Conservation (phyloP, 176 grass and related monocot genomes). For the Cenchrus fungigraminus region DNA sequence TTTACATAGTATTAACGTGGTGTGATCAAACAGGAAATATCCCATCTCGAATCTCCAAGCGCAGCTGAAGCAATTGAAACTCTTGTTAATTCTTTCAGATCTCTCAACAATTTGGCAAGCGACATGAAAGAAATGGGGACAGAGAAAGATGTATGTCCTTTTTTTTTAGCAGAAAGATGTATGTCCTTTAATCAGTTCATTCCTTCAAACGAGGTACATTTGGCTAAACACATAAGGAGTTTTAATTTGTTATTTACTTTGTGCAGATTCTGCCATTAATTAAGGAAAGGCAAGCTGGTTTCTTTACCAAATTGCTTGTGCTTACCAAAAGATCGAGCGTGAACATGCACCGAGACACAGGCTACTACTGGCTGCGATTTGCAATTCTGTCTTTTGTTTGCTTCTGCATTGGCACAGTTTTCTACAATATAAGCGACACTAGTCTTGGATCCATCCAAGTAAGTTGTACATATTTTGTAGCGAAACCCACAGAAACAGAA, state of each 20-base stretch:
- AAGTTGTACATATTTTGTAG: background rate
- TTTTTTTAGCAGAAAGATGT: background rate
- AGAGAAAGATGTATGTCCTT: too few relatives aligned
- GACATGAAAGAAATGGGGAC: background rate
- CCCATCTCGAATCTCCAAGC: background rate
- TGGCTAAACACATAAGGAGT: background rate
- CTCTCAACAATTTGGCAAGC: background rate
- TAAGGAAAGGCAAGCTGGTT: slow-evolving; percentile 29
- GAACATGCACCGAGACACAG: slow-evolving; percentile 59
- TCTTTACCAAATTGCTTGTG: slow-evolving; percentile 37
- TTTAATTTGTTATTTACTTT: background rate
- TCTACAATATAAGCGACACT: slow-evolving; percentile 29
- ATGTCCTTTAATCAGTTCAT: background rate
- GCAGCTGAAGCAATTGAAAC: slow-evolving; percentile 30
- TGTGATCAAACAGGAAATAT: background rate
- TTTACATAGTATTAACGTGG: background rate
- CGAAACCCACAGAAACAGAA: background rate
- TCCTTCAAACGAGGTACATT: background rate
- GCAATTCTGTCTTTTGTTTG: slow-evolving; percentile 33
- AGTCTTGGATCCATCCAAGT: slow-evolving; percentile 52
- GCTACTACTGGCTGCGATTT: slow-evolving; percentile 63
- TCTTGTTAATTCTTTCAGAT: background rate
- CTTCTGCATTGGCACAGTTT: slow-evolving; percentile 51
- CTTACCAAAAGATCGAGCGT: slow-evolving; percentile 51
- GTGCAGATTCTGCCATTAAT: background rate